phyloP scores from a whole-genome alignment of 306 rosid genomes.

The Abrus precatorius region DNA sequence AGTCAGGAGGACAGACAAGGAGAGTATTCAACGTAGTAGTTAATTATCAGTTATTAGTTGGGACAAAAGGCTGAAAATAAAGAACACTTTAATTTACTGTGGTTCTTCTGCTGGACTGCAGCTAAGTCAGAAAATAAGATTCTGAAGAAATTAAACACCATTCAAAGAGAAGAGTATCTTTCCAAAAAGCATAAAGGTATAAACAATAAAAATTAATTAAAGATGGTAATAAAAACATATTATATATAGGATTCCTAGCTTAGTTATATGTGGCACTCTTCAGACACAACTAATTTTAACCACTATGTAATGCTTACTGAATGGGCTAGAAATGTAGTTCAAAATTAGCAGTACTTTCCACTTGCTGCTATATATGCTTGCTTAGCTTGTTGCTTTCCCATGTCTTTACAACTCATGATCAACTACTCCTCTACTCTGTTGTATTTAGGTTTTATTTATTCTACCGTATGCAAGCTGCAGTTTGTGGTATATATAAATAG shows the following conservation, averaged over 20 bases:
- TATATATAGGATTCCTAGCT: not conserved
- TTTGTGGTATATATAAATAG: not conserved
- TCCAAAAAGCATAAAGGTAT: not conserved
- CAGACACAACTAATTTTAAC: not conserved
- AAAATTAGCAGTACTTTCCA: conserved; percentile 22
- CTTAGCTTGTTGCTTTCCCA: not conserved
- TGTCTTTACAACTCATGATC: conserved; percentile 46
- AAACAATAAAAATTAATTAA: not conserved
- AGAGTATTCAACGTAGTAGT: not conserved
- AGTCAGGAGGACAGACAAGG: not conserved
- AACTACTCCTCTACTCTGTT: not conserved
- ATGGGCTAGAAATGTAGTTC: not conserved
- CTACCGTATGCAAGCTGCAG: not conserved
- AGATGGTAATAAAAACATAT: not conserved
- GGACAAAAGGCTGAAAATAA: not conserved
- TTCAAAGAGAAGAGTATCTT: not conserved
- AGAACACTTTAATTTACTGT: not conserved
- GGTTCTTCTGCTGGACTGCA: not conserved
- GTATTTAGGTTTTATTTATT: not conserved
- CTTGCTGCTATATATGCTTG: conserved; percentile 8
- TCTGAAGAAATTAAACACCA: not conserved
- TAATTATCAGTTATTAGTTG: conserved; percentile 14
- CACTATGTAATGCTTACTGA: not conserved
- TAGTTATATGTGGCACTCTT: not conserved
- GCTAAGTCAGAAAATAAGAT: not conserved